Conservation (phyloP, 169 alveolate species). For the Theileria parva region DNA sequence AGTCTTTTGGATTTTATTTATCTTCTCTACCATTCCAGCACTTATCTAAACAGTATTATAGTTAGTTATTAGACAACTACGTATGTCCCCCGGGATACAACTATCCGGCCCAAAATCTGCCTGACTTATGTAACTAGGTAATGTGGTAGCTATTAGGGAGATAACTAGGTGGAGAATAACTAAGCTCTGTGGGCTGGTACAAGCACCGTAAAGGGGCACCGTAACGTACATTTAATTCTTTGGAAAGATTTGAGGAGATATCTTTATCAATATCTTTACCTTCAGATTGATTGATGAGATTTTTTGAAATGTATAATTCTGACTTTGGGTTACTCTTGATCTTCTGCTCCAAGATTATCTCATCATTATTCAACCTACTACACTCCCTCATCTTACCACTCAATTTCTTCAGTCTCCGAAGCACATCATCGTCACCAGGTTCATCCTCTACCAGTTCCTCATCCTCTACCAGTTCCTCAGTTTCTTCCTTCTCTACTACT, state of each 20-base stretch:
- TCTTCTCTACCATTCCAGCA: slow-evolving; percentile 57
- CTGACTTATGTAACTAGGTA: too few relatives aligned
- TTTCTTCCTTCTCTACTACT: slow-evolving; percentile 26
- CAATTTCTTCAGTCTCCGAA: slow-evolving; percentile 9
- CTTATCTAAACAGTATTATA: slow-evolving; percentile 32
- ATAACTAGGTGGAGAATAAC: too few relatives aligned
- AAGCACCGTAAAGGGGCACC: not conserved
- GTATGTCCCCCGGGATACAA: not conserved
- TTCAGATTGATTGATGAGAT: slow-evolving; percentile 18
- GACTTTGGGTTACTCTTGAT: slow-evolving; percentile 29
- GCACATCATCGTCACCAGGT: not conserved
- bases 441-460: slow-evolving; percentile 63
- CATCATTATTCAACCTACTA: slow-evolving; percentile 36
- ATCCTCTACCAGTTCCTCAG: slow-evolving; percentile 60
- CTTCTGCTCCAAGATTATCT: slow-evolving; percentile 31
- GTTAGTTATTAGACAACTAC: not conserved
- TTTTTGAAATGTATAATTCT: not conserved
- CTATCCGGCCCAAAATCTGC: too few relatives aligned
- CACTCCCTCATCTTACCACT: slow-evolving; percentile 43
- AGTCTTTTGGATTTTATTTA: slow-evolving; percentile 16
- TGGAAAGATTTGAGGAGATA: not conserved
- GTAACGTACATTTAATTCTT: slow-evolving; percentile 6
- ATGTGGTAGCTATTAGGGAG: too few relatives aligned
- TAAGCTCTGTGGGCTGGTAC: too few relatives aligned
- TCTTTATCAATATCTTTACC: not conserved